A percentile compares a stretch with the other conserved stretches of the same genome.
Conservation (phyloP, 495 filamentous ascomycete genomes). For the Neurospora discreta region DNA sequence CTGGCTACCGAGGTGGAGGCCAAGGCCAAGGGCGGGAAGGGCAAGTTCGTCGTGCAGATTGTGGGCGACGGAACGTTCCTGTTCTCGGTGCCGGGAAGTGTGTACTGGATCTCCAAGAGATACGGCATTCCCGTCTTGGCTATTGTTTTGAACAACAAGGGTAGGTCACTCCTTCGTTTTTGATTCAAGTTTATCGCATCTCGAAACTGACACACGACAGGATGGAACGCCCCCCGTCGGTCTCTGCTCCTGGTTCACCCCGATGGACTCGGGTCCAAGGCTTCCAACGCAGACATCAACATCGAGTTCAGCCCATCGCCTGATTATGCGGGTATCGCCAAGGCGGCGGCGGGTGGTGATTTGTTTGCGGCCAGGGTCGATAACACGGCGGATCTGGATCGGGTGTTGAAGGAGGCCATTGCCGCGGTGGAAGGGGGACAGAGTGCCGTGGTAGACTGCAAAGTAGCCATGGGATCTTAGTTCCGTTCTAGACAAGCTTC, state of each 20-base stretch:
- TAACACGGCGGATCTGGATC: slow-evolving; percentile 48
- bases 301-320: slow-evolving; percentile 79
- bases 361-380: slow-evolving; percentile 52
- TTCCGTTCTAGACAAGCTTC: background rate
- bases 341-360: slow-evolving; percentile 73
- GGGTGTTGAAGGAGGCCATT: slow-evolving; percentile 54
- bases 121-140: slow-evolving; percentile 85
- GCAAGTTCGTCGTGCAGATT: slow-evolving; percentile 83
- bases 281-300: slow-evolving; percentile 76
- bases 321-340: slow-evolving; percentile 85
- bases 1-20: slow-evolving; percentile 60
- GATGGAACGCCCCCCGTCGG: slow-evolving; percentile 76
- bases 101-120: slow-evolving; percentile 84
- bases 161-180: slow-evolving; percentile 21
- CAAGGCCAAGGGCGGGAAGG: slow-evolving; percentile 48
- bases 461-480: slow-evolving; percentile 31
- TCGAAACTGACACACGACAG: slow-evolving; percentile 21
- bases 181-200: background rate
- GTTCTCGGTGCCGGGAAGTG: slow-evolving; percentile 77
- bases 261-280: slow-evolving; percentile 64
- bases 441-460: slow-evolving; percentile 53
- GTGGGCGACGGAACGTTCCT: slow-evolving; percentile 90
- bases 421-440: slow-evolving; percentile 54
- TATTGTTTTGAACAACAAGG: slow-evolving; percentile 90
- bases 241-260: slow-evolving; percentile 76